phyloP scores from a whole-genome alignment of 257 asterid genomes.

The Plantago major region DNA sequence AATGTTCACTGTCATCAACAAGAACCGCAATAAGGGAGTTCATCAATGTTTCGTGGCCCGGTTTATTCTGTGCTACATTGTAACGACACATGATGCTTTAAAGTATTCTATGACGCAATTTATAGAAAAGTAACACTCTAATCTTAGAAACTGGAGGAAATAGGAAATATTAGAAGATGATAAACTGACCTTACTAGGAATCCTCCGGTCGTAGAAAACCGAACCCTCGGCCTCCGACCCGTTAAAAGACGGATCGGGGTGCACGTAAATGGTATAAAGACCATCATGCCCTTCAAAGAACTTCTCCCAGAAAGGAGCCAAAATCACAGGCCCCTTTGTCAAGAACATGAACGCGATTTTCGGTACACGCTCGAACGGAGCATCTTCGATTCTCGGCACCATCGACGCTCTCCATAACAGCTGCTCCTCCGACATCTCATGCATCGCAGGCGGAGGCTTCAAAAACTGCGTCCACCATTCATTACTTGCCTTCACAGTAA shows the following conservation, averaged over 20 bases:
- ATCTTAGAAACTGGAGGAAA: background rate
- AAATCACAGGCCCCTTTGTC: slow-evolving; percentile 43
- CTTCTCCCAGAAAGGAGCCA: slow-evolving; percentile 65
- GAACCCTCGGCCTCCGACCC: slow-evolving; percentile 49
- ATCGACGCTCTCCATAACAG: slow-evolving; percentile 61
- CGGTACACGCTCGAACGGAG: slow-evolving; percentile 29
- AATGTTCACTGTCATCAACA: too few species aligned
- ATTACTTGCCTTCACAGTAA: background rate
- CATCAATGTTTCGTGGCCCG: too few species aligned
- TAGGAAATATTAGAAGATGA: background rate
- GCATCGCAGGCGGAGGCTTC: slow-evolving; percentile 29
- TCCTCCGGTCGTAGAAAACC: slow-evolving; percentile 60
- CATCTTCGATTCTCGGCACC: slow-evolving; percentile 31
- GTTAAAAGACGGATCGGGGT: slow-evolving; percentile 47
- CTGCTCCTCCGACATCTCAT: slow-evolving; percentile 54
- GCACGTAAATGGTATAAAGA: slow-evolving; percentile 54
- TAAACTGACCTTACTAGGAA: slow-evolving; percentile 72
- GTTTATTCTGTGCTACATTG: too few species aligned
- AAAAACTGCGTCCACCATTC: slow-evolving; percentile 3
- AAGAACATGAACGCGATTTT: slow-evolving; percentile 69
- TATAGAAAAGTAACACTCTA: too few species aligned
- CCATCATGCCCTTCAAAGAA: slow-evolving; percentile 50
- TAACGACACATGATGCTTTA: too few species aligned
- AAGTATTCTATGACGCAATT: too few species aligned
- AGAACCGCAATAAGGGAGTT: too few species aligned